Base-by-base conservation (phyloP, 495 filamentous ascomycete species). In the Viridothelium virens region DNA sequence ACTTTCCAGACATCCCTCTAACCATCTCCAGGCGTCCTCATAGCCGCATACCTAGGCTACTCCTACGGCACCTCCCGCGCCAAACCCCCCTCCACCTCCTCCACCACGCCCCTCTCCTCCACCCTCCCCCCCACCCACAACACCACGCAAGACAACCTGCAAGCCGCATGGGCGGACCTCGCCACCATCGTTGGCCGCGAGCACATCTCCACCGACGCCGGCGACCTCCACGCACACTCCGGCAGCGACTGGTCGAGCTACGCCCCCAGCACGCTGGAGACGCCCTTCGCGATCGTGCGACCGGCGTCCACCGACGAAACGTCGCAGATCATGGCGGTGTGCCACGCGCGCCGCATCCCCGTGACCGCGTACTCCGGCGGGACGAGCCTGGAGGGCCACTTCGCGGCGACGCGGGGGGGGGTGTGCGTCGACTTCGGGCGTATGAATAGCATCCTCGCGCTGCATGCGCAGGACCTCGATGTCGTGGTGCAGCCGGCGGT, bases 111-210 rank as follows among this genome's bases (percentile, higher is more conserved):
- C 4, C 84, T 97, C 25, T 74, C 75, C 48, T 79, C 83, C 36
- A 77, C 86, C 33, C 79, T 77, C 4, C 76, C 85, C 0, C 89
- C 88, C 0, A 77, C 79, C 66, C 90, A 95, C 73, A 85, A 96
- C 71, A 82, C 85, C 61, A 83, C 86, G 38, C 84, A 82, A 62
- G 80, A 84, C 18, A 94, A 92, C 71, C 84, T 97, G 47, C 88
- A 97, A 78, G 91, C 95, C 9, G 91, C 93, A 2, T 98, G 95
- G 94, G 80, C 88, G 4, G 94, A 98, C 75, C 92, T 97, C 72
- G 86, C 87, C 48, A 82, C 84, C 37, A 88, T 98, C 25, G 83
- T 97, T 9, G 94, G 95, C 62, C 79, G 84, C 66, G 89, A 92
- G 38, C 86, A 97, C 75, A 89, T 98, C 44, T 91, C 88, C 56